phyloP scores from a whole-genome alignment of 2,329 filamentous ascomycete genomes.

The Colletotrichum sp. region DNA sequence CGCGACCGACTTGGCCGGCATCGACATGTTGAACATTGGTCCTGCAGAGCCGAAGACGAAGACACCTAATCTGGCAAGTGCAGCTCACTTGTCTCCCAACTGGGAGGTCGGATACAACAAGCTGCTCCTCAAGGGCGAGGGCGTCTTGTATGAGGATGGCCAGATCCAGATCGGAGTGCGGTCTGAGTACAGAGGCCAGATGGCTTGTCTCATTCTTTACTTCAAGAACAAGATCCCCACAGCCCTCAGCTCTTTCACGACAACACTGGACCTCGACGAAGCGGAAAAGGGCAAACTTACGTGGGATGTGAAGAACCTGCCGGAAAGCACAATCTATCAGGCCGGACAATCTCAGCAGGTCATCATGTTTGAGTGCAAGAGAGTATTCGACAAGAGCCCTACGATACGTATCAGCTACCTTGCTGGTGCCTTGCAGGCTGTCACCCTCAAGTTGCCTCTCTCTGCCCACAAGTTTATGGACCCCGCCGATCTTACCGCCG shows the following conservation, averaged over 20 bases:
- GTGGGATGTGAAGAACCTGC: slow-evolving; percentile 86
- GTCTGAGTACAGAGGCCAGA: slow-evolving; percentile 93
- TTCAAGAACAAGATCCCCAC: slow-evolving; percentile 93
- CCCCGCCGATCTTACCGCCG: slow-evolving; percentile 79
- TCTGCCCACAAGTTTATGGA: slow-evolving; percentile 97
- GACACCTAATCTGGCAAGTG: slow-evolving; percentile 86
- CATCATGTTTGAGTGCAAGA: slow-evolving; percentile 89
- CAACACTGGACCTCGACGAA: slow-evolving; percentile 83
- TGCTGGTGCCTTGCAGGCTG: slow-evolving; percentile 88
- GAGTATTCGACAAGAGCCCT: slow-evolving; percentile 81
- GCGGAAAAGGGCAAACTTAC: slow-evolving; percentile 71
- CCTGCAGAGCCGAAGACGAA: slow-evolving; percentile 65
- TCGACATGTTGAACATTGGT: slow-evolving; percentile 75
- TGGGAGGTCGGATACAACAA: slow-evolving; percentile 93
- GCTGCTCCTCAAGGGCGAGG: slow-evolving; percentile 80
- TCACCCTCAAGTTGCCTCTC: slow-evolving; percentile 90
- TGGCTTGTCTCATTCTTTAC: slow-evolving; percentile 94
- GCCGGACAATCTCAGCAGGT: slow-evolving; percentile 88
- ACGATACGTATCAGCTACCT: slow-evolving; percentile 95
- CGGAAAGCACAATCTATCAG: slow-evolving; percentile 79
- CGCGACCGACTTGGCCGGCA: slow-evolving; percentile 74
- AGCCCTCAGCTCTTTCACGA: slow-evolving; percentile 89
- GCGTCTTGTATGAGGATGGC: slow-evolving; percentile 91
- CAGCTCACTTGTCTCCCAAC: slow-evolving; percentile 89
- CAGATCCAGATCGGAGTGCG: slow-evolving; percentile 92